Evolutionary conservation across 1,139 yeast species (phyloP).

Genomic region (Geotrichum macrosporum): DNA sequence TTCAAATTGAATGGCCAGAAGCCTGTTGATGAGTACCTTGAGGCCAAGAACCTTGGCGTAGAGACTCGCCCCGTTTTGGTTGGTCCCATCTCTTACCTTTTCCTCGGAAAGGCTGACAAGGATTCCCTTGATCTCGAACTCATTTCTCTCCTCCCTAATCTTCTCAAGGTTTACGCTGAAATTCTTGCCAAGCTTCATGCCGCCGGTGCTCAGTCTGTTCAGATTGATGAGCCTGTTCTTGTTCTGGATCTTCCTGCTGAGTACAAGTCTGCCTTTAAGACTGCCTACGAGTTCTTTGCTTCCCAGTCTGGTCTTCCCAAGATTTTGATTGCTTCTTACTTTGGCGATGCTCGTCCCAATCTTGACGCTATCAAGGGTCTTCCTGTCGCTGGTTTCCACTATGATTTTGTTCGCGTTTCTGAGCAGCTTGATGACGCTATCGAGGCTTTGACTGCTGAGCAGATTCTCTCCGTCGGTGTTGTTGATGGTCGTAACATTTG

Average conservation of each 20-base stretch:
- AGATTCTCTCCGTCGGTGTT: constrained; percentile 90
- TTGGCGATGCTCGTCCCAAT: constrained; percentile 98
- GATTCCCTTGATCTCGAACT: constrained; percentile 95
- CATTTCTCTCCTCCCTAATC: constrained; percentile 77
- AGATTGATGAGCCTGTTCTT: constrained; percentile 95
- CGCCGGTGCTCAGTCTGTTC: constrained; percentile 95
- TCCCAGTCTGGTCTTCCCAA: constrained; percentile 66
- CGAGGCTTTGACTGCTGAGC: constrained; percentile 58
- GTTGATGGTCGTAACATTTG: constrained; percentile 99
- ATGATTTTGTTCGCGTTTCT: constrained; percentile 93
- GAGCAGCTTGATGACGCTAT: constrained; percentile 88
- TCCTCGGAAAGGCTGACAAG: constrained; percentile 96
- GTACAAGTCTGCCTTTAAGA: constrained; percentile 79
- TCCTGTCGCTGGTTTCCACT: constrained; percentile 94
- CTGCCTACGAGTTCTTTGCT: constrained; percentile 72
- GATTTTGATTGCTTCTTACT: constrained; percentile 82
- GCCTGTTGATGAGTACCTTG: constrained; percentile 96
- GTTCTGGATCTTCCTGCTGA: constrained; percentile 88
- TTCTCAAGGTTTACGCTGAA: constrained; percentile 89
- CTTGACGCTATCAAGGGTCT: constrained; percentile 78
- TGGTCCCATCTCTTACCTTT: constrained; percentile 94
- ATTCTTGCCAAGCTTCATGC: constrained; percentile 78
- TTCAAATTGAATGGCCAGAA: constrained; percentile 94
- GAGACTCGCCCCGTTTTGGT: constrained; percentile 95
- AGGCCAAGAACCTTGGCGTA: constrained; percentile 94